Evolutionary conservation across 306 rosid species (phyloP), one percentile per base, ranked within the genome.

Genomic region (Lathyrus oleraceus): DNA sequence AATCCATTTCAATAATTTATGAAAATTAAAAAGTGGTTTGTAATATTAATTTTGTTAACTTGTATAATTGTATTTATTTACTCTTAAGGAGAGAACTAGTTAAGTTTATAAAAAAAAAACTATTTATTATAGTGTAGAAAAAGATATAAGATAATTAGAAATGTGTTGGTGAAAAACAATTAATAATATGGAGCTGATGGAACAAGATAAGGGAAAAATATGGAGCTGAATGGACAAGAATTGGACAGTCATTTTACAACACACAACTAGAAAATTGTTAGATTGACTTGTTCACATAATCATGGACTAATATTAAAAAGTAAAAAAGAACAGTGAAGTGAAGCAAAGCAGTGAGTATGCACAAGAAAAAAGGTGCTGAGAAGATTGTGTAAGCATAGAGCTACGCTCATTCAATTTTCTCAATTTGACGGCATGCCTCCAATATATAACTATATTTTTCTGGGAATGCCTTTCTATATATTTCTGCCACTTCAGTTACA

Each of bases 401-500:
- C 8, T 53, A 4, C 4, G 16, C 35, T 53, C 0, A 53, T 21
- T 53, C 16, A 53, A 13, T 53, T 53, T 23, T 53, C 35, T 53
- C 15, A 21, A 21, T 53, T 21, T 53, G 32, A n/a, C 15, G 4
- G 35, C 32, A 23, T 53, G 35, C 15, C 35, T 53, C 60, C 60
- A 21, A 11, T 53, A 53, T 53, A 11, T 53, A 53, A 12, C 60
- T 11, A 53, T 53, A 21, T 53, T 53, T 53, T 20, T 53, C 60
- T 23, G 60, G 35, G 35, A 53, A 53, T 53, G 60, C 25, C 25
- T 20, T 30, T 53, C 32, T 21, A 5, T 84, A 84, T 65, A 84
- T 70, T 59, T 87, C 81, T 23, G 97, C 74, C 57, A 85, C 78
- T 19, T 71, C 75, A 69, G 27, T 56, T n/a, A 85, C 88, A 10